A percentile compares a stretch with the other conserved stretches of the same genome.
phyloP scores from a whole-genome alignment of 2,329 filamentous ascomycete species.

The Pestalotiopsis sp. region DNA sequence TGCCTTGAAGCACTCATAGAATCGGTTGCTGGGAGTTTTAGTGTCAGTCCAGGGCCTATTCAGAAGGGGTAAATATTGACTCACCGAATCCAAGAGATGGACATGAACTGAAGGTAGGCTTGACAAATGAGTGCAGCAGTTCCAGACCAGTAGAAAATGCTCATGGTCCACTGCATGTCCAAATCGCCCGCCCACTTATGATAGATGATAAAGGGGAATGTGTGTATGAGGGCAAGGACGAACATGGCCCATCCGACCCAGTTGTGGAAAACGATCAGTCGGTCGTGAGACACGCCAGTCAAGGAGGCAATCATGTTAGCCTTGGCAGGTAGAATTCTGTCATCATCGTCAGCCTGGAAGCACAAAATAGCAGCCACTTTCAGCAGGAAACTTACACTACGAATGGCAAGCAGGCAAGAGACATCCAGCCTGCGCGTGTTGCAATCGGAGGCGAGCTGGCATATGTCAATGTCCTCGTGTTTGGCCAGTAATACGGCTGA shows the following conservation, averaged over 20 bases:
- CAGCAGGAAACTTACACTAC: slow-evolving; percentile 35
- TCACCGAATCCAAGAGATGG: slow-evolving; percentile 49
- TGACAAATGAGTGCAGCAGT: slow-evolving; percentile 54
- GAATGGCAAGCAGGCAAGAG: slow-evolving; percentile 51
- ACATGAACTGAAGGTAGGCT: slow-evolving; percentile 55
- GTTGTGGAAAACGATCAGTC: slow-evolving; percentile 55
- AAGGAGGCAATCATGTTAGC: slow-evolving; percentile 54
- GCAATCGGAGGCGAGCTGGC: slow-evolving; percentile 54
- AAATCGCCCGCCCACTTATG: slow-evolving; percentile 49
- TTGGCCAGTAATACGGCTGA: slow-evolving; percentile 57
- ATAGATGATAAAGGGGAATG: slow-evolving; percentile 59
- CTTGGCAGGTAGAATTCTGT: slow-evolving; percentile 49
- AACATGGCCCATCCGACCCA: slow-evolving; percentile 59
- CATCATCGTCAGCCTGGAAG: slow-evolving; percentile 11
- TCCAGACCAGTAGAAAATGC: slow-evolving; percentile 54
- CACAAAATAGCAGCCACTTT: neutral
- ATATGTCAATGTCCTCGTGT: slow-evolving; percentile 36
- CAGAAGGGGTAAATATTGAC: slow-evolving; percentile 9
- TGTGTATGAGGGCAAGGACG: slow-evolving; percentile 55
- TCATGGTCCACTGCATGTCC: slow-evolving; percentile 42
- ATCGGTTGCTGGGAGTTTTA: slow-evolving; percentile 42
- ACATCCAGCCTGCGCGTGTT: slow-evolving; percentile 52
- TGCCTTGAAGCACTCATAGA: slow-evolving; percentile 63
- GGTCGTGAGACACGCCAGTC: slow-evolving; percentile 58
- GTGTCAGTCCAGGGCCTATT: neutral